Conservation (phyloP, 2,329 filamentous ascomycete genomes). For the Exophiala alcalophila region DNA sequence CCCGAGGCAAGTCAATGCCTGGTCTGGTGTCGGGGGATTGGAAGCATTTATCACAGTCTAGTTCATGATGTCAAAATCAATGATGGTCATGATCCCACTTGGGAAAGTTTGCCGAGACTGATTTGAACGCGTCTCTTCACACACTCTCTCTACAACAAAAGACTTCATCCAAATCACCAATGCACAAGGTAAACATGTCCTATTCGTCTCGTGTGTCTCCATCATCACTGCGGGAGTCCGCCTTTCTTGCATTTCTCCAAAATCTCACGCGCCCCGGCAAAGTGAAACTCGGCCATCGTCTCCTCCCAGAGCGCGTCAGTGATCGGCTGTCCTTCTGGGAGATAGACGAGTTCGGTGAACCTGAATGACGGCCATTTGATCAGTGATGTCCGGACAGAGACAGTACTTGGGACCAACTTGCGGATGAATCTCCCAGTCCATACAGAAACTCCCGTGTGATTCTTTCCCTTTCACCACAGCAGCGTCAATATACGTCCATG, state of each 20-base stretch:
- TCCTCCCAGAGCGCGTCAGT: conserved; percentile 39
- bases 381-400: conserved; percentile 33
- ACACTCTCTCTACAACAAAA: too few species aligned
- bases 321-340: conserved; percentile 35
- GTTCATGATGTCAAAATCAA: conserved; percentile 9
- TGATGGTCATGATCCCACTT: not conserved
- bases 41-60: not conserved
- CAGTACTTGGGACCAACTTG: conserved; percentile 38
- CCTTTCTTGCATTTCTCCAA: too few species aligned
- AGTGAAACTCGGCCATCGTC: conserved; percentile 26
- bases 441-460: conserved; percentile 52
- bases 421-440: conserved; percentile 48
- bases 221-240: too few species aligned
- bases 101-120: conserved; percentile 7
- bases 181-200: too few species aligned
- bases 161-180: not conserved
- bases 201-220: too few species aligned
- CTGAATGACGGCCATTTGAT: conserved; percentile 11
- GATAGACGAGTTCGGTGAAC: conserved; percentile 31
- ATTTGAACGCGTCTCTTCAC: conserved; percentile 6
- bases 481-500: conserved; percentile 50
- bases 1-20: conserved; percentile 30
- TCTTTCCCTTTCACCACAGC: conserved; percentile 46
- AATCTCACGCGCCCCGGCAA: conserved; percentile 13
- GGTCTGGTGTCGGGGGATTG: too few species aligned